Evolutionary conservation across 2,329 filamentous ascomycete species (phyloP).

Genomic region (Colletotrichum salicis): DNA sequence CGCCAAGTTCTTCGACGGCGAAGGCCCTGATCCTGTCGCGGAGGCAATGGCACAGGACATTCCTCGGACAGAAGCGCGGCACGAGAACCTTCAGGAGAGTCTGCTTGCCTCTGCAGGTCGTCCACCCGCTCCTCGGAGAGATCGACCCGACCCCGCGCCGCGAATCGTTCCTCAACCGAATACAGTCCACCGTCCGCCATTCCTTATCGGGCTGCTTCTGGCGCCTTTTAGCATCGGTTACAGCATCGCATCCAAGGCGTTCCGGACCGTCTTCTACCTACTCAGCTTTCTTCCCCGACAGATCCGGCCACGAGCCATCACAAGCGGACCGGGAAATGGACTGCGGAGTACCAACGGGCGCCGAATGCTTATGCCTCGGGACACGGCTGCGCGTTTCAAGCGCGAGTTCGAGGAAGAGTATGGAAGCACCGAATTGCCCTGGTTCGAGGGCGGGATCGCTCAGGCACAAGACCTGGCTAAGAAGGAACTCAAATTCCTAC

Average conservation of each 20-base stretch:
- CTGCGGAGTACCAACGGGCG: conserved; percentile 74
- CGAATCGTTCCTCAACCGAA: conserved; percentile 84
- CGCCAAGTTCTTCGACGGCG: conserved; percentile 97
- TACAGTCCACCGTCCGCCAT: conserved; percentile 74
- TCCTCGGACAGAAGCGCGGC: conserved; percentile 70
- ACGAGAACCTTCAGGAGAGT: conserved; percentile 79
- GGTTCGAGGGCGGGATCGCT: conserved; percentile 89
- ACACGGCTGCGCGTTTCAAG: conserved; percentile 88
- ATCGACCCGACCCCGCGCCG: conserved; percentile 75
- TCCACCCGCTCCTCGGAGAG: conserved; percentile 34
- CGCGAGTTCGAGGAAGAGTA: conserved; percentile 97
- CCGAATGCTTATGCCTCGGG: conserved; percentile 81
- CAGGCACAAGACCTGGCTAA: conserved; percentile 92
- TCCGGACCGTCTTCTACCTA: conserved; percentile 80
- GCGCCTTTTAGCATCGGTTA: conserved; percentile 85
- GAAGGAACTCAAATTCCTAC: conserved; percentile 87
- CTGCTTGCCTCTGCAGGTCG: conserved; percentile 50
- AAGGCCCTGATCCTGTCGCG: conserved; percentile 82
- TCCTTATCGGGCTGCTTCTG: conserved; percentile 81
- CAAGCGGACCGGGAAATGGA: conserved; percentile 62
- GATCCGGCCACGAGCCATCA: conserved; percentile 64
- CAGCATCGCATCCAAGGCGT: conserved; percentile 73
- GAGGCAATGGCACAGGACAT: conserved; percentile 76
- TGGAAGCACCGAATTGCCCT: conserved; percentile 76
- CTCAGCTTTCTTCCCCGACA: conserved; percentile 82